Percentiles rank a stretch among this genome's conserved stretches.
These are phyloP conservation scores for Phialophora macrospora DNA, from an alignment of 2,329 filamentous ascomycete genomes.

Conservation along the genomic window DNA sequence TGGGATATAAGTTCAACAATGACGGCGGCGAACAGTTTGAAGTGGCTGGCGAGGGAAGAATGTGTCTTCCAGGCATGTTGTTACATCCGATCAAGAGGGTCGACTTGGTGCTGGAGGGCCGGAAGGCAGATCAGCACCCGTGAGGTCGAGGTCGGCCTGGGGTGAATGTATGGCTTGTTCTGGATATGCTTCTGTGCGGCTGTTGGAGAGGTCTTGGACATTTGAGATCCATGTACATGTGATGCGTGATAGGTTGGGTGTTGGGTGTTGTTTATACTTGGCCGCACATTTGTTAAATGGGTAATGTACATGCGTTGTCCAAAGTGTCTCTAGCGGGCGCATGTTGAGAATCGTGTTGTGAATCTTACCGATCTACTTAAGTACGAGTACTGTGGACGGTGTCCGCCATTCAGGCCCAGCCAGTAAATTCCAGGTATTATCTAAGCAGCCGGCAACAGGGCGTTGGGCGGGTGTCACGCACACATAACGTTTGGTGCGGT, in stretches of 20 bases:
- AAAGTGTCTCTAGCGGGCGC: not conserved
- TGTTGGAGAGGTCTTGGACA: not conserved
- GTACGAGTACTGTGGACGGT: not conserved
- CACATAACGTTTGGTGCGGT: not conserved
- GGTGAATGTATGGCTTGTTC: not conserved
- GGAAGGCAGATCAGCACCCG: constrained; percentile 30
- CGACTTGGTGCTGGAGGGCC: constrained; percentile 52
- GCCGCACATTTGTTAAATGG: not conserved
- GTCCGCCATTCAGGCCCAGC: not conserved
- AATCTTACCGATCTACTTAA: not conserved
- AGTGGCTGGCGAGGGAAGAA: constrained; percentile 73
- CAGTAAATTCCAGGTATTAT: not conserved
- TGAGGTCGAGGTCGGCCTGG: not conserved
- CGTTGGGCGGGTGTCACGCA: not conserved
- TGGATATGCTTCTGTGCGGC: not conserved
- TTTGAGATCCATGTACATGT: not conserved
- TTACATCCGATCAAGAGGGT: constrained; percentile 86
- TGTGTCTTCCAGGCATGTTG: constrained; percentile 90
- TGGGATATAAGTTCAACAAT: constrained; percentile 79
- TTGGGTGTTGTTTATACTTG: not conserved
- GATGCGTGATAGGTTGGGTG: not conserved
- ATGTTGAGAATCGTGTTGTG: not conserved
- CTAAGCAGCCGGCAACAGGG: not conserved
- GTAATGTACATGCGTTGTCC: not conserved
- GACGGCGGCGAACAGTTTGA: constrained; percentile 80